phyloP scores from a whole-genome alignment of 83 land plant genomes.

The Diphasiastrum complanatum region DNA sequence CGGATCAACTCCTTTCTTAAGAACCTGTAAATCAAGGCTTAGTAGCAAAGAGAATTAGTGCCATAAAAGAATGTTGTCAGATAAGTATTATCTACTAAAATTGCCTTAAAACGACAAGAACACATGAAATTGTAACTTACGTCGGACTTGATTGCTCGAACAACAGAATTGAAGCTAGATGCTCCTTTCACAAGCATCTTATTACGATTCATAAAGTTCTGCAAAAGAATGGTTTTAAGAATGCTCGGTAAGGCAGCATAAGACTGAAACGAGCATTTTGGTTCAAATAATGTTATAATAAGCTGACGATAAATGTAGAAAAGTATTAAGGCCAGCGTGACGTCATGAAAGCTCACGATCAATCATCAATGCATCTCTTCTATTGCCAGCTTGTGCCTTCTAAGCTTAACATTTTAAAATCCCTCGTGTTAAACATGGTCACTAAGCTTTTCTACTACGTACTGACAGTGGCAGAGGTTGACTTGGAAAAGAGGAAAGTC shows the following conservation, averaged over 20 bases:
- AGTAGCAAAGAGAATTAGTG: background rate
- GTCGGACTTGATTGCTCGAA: constrained; percentile 32
- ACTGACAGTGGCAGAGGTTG: too few species aligned
- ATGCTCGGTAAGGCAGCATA: background rate
- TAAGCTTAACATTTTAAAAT: too few species aligned
- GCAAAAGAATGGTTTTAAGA: background rate
- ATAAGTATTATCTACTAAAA: background rate
- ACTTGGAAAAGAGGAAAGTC: too few species aligned
- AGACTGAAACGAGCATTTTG: background rate
- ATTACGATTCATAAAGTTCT: constrained; percentile 33
- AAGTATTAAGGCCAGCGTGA: too few species aligned
- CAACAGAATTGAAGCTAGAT: constrained; percentile 39
- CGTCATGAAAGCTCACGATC: too few species aligned
- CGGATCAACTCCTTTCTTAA: constrained; percentile 26
- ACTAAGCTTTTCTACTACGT: too few species aligned
- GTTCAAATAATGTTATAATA: too few species aligned
- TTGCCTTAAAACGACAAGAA: background rate
- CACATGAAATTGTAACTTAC: constrained; percentile 19
- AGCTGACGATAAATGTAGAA: too few species aligned
- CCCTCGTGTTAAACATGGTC: too few species aligned
- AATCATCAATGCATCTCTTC: too few species aligned
- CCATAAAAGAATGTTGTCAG: background rate
- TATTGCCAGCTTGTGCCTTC: too few species aligned
- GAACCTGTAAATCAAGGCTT: constrained; percentile 16
- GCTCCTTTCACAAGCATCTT: constrained; percentile 40